Conservation (phyloP, 2,329 filamentous ascomycete species). For the Sporothrix mexicana region DNA sequence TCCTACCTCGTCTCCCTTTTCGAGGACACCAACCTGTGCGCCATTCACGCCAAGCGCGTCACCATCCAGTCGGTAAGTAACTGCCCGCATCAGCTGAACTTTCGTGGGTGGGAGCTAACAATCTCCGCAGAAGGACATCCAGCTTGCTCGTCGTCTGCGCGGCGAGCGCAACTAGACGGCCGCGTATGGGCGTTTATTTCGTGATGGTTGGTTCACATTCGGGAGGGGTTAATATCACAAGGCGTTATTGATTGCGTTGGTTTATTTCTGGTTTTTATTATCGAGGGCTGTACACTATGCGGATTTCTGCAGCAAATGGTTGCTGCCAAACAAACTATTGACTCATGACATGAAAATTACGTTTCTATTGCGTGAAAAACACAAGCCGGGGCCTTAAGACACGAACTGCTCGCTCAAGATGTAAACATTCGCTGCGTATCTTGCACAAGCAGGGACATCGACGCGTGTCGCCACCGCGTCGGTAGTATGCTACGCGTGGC, state of each 20-base stretch:
- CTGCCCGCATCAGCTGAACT: not conserved
- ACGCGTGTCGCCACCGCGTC: too few species aligned
- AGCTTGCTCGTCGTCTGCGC: constrained; percentile 92
- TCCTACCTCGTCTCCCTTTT: constrained; percentile 98
- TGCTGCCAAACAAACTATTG: constrained; percentile 36
- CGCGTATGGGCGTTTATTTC: constrained; percentile 46
- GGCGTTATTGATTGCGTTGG: constrained; percentile 53
- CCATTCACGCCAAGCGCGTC: constrained; percentile 99
- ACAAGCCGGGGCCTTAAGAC: not conserved
- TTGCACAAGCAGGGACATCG: too few species aligned
- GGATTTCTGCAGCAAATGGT: constrained; percentile 35
- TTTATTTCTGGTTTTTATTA: constrained; percentile 42
- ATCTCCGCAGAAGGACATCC: constrained; percentile 78
- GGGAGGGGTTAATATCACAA: constrained; percentile 49
- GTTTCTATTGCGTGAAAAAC: not conserved
- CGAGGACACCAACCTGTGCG: constrained; percentile 97
- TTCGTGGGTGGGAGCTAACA: constrained; percentile 51
- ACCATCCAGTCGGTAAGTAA: constrained; percentile 78
- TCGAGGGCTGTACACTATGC: constrained; percentile 53
- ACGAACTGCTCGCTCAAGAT: not conserved
- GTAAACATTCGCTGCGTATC: not conserved
- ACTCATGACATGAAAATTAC: constrained; percentile 33
- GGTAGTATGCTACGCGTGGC: too few species aligned
- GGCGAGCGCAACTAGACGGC: constrained; percentile 81
- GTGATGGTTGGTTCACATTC: constrained; percentile 47